Base-by-base conservation (phyloP, 1,284 basidiomycete genomes). In the Leccinum griseonigrum region DNA sequence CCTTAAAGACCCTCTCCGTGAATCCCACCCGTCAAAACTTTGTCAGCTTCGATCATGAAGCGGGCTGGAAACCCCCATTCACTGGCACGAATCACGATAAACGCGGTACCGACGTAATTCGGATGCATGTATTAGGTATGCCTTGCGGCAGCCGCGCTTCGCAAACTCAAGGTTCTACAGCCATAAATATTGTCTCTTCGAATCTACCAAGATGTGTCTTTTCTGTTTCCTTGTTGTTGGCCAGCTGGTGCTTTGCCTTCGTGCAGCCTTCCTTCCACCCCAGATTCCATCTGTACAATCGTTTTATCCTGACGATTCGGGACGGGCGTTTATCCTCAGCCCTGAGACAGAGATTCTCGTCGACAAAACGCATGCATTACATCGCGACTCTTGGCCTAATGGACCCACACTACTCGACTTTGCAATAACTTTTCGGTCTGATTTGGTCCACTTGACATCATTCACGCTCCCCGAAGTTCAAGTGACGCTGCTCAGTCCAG, bases 211-310 rank as follows among this genome's bases (percentile, higher is more conserved):
- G 11, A 67, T 66, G 67, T 22, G 36, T 57, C 32, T 57, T 29
- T 32, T 9, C n/a, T 10, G 36, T 43, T 3, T 65, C 7, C 31
- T 61, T 53, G 16, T 13, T 5, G 11, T 36, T 54, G 14, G 48
- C 18, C 22, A 61, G 8, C 26, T 67, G 18, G 32, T 7, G 0
- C 7, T 36, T 3, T 14, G 57, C 3, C 26, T 54, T 28, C 18
- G 16, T n/a, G 61, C 64, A 52, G 32, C 57, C 3, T 13, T 4
- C 38, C 36, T 70, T 31, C 62, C 56, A 2, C 63, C 71, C n/a
- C 69, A 73, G 46, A 71, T 74, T 8, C 72, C 72, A 3, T 74
- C 71, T 55, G 16, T 71, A n/a, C 62, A 67, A 8, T 65, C 61
- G 1, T 72, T 71, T 50, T 31, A 59, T 57, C 61, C 65, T 1